A percentile compares a stretch with the other conserved stretches of the same genome.
These are phyloP conservation scores for Iris macrosiphon DNA, from an alignment of 106 monocot species.

Conservation along the genomic window DNA sequence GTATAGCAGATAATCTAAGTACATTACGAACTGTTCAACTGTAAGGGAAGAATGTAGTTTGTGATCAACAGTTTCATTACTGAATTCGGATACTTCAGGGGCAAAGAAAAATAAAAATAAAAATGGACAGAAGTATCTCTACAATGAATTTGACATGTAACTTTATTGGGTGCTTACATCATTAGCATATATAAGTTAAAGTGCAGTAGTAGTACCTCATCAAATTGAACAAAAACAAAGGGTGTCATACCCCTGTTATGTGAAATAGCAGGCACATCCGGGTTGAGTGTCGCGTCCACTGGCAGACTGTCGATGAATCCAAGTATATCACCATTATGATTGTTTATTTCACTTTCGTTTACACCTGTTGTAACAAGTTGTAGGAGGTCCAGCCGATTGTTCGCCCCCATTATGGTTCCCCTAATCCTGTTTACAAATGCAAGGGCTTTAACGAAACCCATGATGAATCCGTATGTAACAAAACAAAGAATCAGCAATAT, in stretches of 20 bases:
- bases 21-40: no score
- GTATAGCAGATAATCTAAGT: no score
- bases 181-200: neutral
- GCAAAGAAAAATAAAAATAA: no score
- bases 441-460: neutral
- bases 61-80: no score
- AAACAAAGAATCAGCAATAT: no score
- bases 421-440: conserved; percentile 52
- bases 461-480: neutral
- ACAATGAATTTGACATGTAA: no score
- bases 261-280: conserved; percentile 85
- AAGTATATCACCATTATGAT: conserved; percentile 39
- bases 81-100: no score
- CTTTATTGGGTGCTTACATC: no score
- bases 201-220: conserved; percentile 43
- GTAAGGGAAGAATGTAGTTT: no score
- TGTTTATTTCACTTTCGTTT: conserved; percentile 49
- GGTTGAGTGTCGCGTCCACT: conserved; percentile 83
- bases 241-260: conserved; percentile 85
- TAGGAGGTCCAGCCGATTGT: conserved; percentile 78
- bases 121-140: no score
- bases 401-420: conserved; percentile 71
- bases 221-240: conserved; percentile 94
- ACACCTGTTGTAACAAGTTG: conserved; percentile 78
- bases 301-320: conserved; percentile 61